Base-by-base conservation (phyloP, 75 land plant species). In the Chamaecyparis obtusa region DNA sequence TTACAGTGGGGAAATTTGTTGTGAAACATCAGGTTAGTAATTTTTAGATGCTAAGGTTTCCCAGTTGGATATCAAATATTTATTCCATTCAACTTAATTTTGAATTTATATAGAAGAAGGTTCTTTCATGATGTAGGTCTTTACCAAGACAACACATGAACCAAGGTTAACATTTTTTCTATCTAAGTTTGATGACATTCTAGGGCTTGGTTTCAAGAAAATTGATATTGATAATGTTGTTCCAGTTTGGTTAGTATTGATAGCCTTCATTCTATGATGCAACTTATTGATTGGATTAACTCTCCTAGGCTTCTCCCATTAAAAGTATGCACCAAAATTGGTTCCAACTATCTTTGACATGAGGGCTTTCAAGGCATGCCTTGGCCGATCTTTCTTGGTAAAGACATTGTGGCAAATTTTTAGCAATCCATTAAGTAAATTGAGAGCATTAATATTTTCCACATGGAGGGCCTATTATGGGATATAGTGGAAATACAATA, bases 141-240 rank as follows among this genome's bases (percentile, higher is more conserved):
- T 97, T 80, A 93, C 96, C 44, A 98, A 97, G 87, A 93, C 97
- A 19, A 97, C 98, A 41, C 85, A 88, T 37, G 99, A 97, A 80
- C 91, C 93, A 67, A 91, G 97, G 79, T 84, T 96, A 44, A 87
- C 93, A 41, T 97, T 97, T 85, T 15, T 93, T 16, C 30, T 93
- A 33, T 95, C 98, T 33, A 96, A 92, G 86, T 97, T 97, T 86
- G 99, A 96, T 89, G 99, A 98, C 24, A 92, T 97, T 75, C 91
- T 97, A 86, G 99, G 99, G 44, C 97, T 97, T 85, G 99, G 99
- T 27, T 97, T 97, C 87, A 91, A 92, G 64, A 95, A 94, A 84
- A 96, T 96, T 54, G 91, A 98, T 9, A 94, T 94, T 56, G 96
- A 90, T 60, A 87, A 92, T 76, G 95, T 89, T 67, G 87, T 86